Evolutionary conservation across 805 yeast species (phyloP).

Genomic region (Saccharomycopsis schoenii): DNA sequence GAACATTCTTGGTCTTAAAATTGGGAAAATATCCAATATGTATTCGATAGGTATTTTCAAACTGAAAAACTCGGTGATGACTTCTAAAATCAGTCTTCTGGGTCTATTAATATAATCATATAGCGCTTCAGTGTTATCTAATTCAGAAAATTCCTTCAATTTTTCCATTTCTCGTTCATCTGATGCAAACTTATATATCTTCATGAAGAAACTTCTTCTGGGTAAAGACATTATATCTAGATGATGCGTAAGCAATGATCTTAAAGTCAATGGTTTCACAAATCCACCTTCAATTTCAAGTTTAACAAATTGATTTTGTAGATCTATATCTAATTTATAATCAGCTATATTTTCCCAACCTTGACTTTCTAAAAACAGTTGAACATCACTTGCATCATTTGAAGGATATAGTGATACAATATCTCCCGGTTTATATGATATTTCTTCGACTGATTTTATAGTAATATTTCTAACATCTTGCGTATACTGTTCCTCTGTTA

Average conservation of each 20-base stretch:
- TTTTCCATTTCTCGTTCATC: conserved; percentile 71
- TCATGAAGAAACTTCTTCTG: conserved; percentile 67
- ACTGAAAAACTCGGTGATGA: conserved; percentile 69
- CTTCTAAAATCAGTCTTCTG: conserved; percentile 77
- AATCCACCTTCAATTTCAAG: conserved; percentile 44
- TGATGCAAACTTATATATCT: conserved; percentile 63
- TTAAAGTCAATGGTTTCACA: conserved; percentile 51
- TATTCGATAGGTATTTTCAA: conserved; percentile 68
- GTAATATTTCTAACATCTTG: conserved; percentile 75
- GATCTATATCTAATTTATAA: conserved; percentile 33
- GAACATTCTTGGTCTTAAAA: conserved; percentile 70
- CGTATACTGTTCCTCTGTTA: conserved; percentile 67
- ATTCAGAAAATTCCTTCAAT: conserved; percentile 59
- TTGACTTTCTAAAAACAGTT: conserved; percentile 55
- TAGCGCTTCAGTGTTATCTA: conserved; percentile 70
- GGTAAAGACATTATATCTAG: conserved; percentile 80
- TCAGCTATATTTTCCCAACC: conserved; percentile 72
- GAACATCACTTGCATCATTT: conserved; percentile 56
- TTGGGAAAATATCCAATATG: conserved; percentile 68
- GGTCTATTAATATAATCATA: conserved; percentile 93
- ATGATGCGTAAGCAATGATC: conserved; percentile 68
- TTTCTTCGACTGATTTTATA: conserved; percentile 26
- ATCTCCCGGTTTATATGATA: conserved; percentile 65
- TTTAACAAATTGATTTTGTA: conserved; percentile 22
- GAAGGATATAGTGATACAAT: conserved; percentile 67